Base-by-base conservation (phyloP, 2,329 filamentous ascomycete species). In the Hymenoscyphus infarciens region DNA sequence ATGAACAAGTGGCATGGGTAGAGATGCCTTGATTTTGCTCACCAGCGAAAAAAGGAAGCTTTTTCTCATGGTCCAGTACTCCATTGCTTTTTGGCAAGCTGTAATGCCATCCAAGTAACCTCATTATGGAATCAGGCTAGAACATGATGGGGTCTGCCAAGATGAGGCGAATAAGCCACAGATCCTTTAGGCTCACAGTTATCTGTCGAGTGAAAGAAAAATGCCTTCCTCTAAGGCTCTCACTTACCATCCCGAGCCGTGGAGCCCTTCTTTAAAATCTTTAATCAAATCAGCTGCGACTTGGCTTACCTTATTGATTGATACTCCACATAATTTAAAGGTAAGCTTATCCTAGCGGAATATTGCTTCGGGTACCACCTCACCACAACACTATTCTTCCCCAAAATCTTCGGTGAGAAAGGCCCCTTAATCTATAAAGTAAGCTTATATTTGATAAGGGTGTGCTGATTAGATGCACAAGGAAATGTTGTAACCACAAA, bases 1-100 rank as follows among this genome's bases (percentile, higher is more conserved):
- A 74, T 69, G 66, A 65, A 15, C 68, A 70, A 11, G 72, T 71
- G 54, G 69, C 65, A 22, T 62, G 68, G 57, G 63, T 71, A 22
- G 62, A 64, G 7, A 64, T 73, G 59, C 66, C 67, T 59, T 65
- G 55, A 66, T 31, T 35, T 35, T 15, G 33, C 13, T 35, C 13
- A 8, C 13, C 13, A 11, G 13, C 31, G 10, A 8, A 35, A 13
- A 35, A 13, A 15, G 13, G 13, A 11, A 35, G 13, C 33, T 11
- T 11, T 35, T 11, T 11, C 8, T 35, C 33, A 35, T 35, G 33
- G 2, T 35, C 13, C 33, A 15, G 33, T 11, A 35, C 13, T 35
- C 13, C 13, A 6, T 1, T 35, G 13, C n/a, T 10, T 49, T 45
- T 15, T 22, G 42, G n/a, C n/a, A n/a, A 19, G n/a, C 10, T 49